Conservation (phyloP, 1,284 basidiomycete genomes). For the Gymnopus androsaceus region DNA sequence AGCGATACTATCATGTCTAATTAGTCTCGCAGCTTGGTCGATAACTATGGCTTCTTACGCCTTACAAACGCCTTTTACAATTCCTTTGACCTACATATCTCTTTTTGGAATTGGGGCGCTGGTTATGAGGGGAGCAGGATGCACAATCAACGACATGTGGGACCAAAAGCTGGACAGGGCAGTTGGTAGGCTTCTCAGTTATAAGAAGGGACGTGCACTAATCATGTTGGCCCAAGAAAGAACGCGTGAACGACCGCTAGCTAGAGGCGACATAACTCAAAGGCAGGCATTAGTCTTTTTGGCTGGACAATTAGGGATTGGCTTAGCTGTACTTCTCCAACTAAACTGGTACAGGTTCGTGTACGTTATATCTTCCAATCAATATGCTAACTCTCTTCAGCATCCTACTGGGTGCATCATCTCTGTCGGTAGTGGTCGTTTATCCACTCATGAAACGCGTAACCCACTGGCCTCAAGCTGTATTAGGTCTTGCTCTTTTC, state of each 20-base stretch:
- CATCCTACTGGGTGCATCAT: slow-evolving; percentile 89
- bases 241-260: slow-evolving; percentile 61
- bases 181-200: slow-evolving; percentile 69
- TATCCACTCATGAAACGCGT: slow-evolving; percentile 99
- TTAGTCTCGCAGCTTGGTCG: slow-evolving; percentile 75
- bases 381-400: slow-evolving; percentile 40
- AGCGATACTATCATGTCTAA: neutral
- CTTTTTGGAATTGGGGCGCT: slow-evolving; percentile 91
- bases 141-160: slow-evolving; percentile 99
- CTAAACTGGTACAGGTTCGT: slow-evolving; percentile 92
- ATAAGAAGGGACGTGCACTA: neutral
- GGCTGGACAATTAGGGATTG: slow-evolving; percentile 79
- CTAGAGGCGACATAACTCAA: slow-evolving; percentile 79
- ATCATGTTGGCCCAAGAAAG: slow-evolving; percentile 32
- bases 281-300: slow-evolving; percentile 84
- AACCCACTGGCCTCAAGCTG: slow-evolving; percentile 95
- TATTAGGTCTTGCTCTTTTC: slow-evolving; percentile 65
- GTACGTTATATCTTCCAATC: neutral
- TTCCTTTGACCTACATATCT: slow-evolving; percentile 73
- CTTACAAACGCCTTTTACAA: slow-evolving; percentile 61
- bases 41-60: slow-evolving; percentile 93
- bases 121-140: slow-evolving; percentile 97
- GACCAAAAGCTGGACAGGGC: slow-evolving; percentile 88
- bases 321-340: slow-evolving; percentile 89
- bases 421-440: slow-evolving; percentile 81